Conservation (phyloP, 176 grass and related monocot genomes). For the Oryza nivara region DNA sequence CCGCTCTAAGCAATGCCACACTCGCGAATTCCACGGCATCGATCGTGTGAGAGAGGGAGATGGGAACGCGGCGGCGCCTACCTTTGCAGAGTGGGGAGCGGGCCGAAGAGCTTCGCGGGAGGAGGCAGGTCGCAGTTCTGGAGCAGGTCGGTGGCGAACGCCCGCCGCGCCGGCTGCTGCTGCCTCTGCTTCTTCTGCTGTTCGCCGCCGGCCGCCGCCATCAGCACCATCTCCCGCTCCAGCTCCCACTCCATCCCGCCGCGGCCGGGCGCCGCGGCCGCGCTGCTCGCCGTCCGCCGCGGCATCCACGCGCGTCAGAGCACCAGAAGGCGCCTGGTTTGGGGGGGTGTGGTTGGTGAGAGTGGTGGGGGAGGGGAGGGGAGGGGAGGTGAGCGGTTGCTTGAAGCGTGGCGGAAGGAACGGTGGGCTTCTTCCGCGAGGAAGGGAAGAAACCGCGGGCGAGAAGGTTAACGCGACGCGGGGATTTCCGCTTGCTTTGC, state of each 20-base stretch:
- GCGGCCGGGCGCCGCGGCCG: not conserved
- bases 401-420: constrained; percentile 54
- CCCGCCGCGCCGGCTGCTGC: not conserved
- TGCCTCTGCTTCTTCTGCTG: constrained; percentile 10
- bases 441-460: constrained; percentile 32
- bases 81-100: constrained; percentile 7
- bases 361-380: not conserved
- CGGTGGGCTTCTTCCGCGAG: not conserved
- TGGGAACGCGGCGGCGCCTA: not conserved
- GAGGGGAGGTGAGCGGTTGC: constrained; percentile 7
- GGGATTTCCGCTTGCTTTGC: not conserved
- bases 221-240: constrained; percentile 71
- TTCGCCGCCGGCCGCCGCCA: constrained; percentile 28
- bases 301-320: not conserved
- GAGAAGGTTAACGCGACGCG: not conserved
- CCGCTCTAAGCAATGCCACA: constrained; percentile 2
- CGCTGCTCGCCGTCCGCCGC: constrained; percentile 19
- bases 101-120: constrained; percentile 84
- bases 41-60: not conserved
- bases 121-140: constrained; percentile 96
- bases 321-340: no score
- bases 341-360: not conserved
- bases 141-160: constrained; percentile 60
- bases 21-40: not conserved
- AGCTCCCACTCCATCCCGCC: constrained; percentile 51